These are phyloP conservation scores for Persicaria maculosa DNA, from an alignment of 148 eudicot species.

Conservation along the genomic window DNA sequence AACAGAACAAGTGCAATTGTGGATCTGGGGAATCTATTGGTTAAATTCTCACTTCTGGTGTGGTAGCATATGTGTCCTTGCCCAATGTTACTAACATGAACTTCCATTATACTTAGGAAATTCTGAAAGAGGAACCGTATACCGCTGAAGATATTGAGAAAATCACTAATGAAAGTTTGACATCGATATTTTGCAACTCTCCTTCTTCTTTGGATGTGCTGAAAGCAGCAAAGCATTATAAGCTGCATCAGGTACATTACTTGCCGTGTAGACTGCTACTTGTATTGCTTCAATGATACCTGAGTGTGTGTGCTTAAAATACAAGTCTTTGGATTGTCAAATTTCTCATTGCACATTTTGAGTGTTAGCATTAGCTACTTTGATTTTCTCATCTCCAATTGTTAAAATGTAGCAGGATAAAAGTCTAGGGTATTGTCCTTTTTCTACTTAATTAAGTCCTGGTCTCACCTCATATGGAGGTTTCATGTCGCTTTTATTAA, in stretches of 20 bases:
- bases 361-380: background rate
- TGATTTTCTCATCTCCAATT: background rate
- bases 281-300: background rate
- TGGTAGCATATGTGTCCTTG: background rate
- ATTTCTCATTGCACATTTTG: background rate
- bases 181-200: slow-evolving; percentile 56
- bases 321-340: background rate
- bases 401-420: background rate
- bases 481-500: background rate
- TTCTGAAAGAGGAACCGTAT: slow-evolving; percentile 73
- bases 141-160: slow-evolving; percentile 69
- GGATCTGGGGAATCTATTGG: background rate
- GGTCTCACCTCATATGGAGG: background rate
- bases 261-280: background rate
- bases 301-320: background rate
- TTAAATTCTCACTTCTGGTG: background rate
- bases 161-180: slow-evolving; percentile 41
- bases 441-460: background rate
- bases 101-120: slow-evolving; percentile 39
- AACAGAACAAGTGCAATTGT: background rate
- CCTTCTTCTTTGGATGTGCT: slow-evolving; percentile 83
- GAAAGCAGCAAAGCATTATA: slow-evolving; percentile 68
- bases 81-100: background rate
- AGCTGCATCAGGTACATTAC: slow-evolving; percentile 65
- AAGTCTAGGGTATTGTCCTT: background rate